phyloP scores from a whole-genome alignment of 1,139 yeast genomes.

The Taphrina confusa region DNA sequence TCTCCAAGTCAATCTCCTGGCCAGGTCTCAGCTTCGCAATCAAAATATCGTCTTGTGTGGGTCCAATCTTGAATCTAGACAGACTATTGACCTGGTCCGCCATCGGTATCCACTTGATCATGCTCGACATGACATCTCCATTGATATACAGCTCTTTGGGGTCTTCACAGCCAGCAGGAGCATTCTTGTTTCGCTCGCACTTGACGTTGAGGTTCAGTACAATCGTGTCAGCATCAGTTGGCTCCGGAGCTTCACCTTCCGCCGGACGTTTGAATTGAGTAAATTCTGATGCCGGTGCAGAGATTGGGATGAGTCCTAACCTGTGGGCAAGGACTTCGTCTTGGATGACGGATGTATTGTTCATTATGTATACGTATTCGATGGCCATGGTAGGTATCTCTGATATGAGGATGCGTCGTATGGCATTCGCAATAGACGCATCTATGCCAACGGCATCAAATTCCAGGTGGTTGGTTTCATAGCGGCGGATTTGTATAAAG shows the following conservation, averaged over 20 bases:
- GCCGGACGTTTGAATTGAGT: constrained; percentile 53
- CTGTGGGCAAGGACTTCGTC: constrained; percentile 96
- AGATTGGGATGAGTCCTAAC: constrained; percentile 86
- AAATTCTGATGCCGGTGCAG: constrained; percentile 84
- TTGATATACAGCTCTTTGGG: constrained; percentile 82
- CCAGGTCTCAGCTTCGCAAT: constrained; percentile 94
- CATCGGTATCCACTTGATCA: constrained; percentile 85
- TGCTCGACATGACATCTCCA: constrained; percentile 75
- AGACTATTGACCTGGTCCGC: constrained; percentile 64
- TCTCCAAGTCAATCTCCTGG: constrained; percentile 87
- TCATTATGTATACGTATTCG: constrained; percentile 83
- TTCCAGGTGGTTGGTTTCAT: constrained; percentile 68
- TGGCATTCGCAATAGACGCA: constrained; percentile 92
- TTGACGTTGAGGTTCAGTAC: constrained; percentile 77
- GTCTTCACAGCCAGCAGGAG: constrained; percentile 74
- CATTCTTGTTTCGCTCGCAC: constrained; percentile 83
- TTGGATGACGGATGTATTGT: constrained; percentile 93
- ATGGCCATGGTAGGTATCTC: constrained; percentile 97
- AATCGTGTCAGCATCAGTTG: constrained; percentile 84
- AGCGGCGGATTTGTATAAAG: constrained; percentile 63
- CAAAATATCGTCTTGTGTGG: constrained; percentile 74
- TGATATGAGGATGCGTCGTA: constrained; percentile 93
- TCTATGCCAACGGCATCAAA: constrained; percentile 86
- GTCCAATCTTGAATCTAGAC: constrained; percentile 63
- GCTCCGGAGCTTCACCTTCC: constrained; percentile 46